Base-by-base conservation (phyloP, 805 yeast genomes). In the Blastobotrys parvus region DNA sequence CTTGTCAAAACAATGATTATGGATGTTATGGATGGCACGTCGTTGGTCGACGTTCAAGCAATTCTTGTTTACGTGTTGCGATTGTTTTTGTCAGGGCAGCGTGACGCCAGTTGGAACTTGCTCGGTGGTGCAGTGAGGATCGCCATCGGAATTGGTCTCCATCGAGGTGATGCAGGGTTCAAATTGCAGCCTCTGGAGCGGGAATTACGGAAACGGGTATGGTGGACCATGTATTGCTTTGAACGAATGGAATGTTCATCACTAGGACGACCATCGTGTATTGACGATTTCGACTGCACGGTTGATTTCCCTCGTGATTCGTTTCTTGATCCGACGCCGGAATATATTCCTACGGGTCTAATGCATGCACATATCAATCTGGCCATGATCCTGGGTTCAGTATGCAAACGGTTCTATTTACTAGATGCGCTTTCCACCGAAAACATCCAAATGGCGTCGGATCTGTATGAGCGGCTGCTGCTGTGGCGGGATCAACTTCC, bases 161-260 rank as follows among this genome's bases (percentile, higher is more conserved):
- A 43, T 25, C 18, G 42, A 16, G 45, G 40, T 17, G 45, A 39
- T 23, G 27, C 38, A 3, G 41, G 41, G 17, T 38, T 38, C 35
- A 27, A 30, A 3, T 15, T 30, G 6, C 18, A 20, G 13, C 25
- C 35, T 13, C 17, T 38, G 3, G 41, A 38, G 25, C 33, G 35
- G 7, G 38, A 31, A 11, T 13, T 30, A 6, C 8, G 43, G 11
- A 31, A 40, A 22, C 45, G 37, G 10, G 40, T 43, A 18, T 43
- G 45, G 45, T 43, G 39, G 34, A 31, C 43, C 18, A 18, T 43
- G 27, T 43, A 39, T 31, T 13, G 25, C 13, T 43, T 43, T 38
- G 45, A 43, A 25, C 37, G 39, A 10, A 16, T 37, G 16, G 35
- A 38, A n/a, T 43, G 38, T 18, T 41, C 43, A n/a, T 35, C 39